These are phyloP conservation scores for Barnettozyma hawaiiensis DNA, from an alignment of 1,139 yeast genomes.

Conservation along the genomic window DNA sequence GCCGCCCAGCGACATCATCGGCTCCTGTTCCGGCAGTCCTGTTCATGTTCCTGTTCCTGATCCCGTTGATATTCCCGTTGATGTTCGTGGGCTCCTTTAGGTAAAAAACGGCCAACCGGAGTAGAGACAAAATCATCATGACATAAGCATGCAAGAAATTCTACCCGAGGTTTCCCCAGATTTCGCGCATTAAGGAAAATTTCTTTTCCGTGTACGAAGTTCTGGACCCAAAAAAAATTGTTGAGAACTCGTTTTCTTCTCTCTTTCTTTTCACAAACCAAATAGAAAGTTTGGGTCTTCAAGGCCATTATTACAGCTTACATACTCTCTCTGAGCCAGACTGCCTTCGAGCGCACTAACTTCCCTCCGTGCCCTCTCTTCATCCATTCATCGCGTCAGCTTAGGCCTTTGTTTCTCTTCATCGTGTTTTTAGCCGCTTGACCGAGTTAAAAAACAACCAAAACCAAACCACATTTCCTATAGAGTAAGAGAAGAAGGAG, in stretches of 20 bases:
- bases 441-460: no score
- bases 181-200: background rate
- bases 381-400: background rate
- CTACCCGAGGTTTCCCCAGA: background rate
- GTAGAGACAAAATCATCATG: background rate
- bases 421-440: background rate
- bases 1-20: no score
- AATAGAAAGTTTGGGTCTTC: background rate
- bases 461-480: background rate
- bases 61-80: no score
- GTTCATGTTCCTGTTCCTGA: no score
- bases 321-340: no score
- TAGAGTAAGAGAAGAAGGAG: background rate
- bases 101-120: conserved; percentile 2
- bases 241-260: background rate
- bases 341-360: background rate
- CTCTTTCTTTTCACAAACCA: background rate
- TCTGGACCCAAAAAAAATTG: no score
- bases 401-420: no score
- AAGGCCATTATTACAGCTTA: background rate
- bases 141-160: background rate
- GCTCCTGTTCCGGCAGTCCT: no score
- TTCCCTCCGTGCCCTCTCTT: no score
- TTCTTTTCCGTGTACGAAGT: no score
- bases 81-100: no score